phyloP scores from a whole-genome alignment of 1,139 yeast genomes.

The Hansenula lynferdii region DNA sequence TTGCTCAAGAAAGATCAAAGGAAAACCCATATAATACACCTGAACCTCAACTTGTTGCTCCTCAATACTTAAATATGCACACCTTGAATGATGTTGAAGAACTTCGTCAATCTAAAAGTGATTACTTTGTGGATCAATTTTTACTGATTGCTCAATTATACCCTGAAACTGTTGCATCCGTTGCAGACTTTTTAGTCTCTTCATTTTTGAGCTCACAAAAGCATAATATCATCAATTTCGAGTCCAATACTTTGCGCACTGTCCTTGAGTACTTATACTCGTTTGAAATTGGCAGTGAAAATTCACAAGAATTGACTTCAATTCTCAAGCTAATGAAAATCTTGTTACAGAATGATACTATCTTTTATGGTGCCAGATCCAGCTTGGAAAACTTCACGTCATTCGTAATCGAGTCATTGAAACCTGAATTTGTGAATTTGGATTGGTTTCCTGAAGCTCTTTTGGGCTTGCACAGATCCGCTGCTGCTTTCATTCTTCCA shows the following conservation, averaged over 20 bases:
- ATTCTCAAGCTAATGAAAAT: constrained; percentile 44
- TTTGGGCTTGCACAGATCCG: constrained; percentile 41
- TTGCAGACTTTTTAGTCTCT: constrained; percentile 43
- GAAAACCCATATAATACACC: constrained; percentile 21
- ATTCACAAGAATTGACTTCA: constrained; percentile 35
- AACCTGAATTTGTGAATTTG: constrained; percentile 32
- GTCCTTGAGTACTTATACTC: constrained; percentile 33
- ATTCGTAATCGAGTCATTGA: constrained; percentile 35
- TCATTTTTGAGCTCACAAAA: constrained; percentile 29
- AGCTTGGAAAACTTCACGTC: constrained; percentile 30
- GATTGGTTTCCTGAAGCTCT: constrained; percentile 50
- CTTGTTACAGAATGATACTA: constrained; percentile 34
- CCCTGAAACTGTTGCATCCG: constrained; percentile 44
- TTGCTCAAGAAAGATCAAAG: constrained; percentile 11
- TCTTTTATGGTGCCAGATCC: constrained; percentile 23
- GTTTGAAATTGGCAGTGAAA: constrained; percentile 26
- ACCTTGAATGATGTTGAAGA: constrained; percentile 37
- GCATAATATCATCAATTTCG: constrained; percentile 26
- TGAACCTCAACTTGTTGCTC: constrained; percentile 24
- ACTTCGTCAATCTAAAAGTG: constrained; percentile 30
- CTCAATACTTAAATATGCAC: constrained; percentile 30
- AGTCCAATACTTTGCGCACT: constrained; percentile 29
- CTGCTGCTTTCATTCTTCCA: constrained; percentile 43
- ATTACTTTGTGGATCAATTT: constrained; percentile 40
- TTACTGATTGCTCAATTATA: constrained; percentile 43